Percentiles rank a stretch among this genome's conserved stretches.
phyloP scores from a whole-genome alignment of 2,329 filamentous ascomycete genomes.

The Nemania bipapillata region DNA sequence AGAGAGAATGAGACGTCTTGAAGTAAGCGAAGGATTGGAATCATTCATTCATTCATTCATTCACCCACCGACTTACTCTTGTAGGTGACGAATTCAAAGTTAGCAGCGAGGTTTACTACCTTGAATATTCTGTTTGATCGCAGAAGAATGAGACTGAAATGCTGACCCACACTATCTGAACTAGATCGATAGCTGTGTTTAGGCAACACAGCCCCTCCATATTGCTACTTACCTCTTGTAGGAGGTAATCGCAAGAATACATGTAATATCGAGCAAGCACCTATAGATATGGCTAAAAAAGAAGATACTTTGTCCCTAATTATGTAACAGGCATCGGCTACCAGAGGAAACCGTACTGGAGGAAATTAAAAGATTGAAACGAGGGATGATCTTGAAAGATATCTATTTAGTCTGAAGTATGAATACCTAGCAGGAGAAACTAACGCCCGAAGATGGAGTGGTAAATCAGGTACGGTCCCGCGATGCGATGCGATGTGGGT shows the following conservation, averaged over 20 bases:
- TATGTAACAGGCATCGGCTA: no score
- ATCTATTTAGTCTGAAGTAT: not conserved
- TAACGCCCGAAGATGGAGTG: not conserved
- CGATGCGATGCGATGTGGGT: no score
- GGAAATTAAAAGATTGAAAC: not conserved
- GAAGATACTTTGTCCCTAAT: no score
- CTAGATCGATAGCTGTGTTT: not conserved
- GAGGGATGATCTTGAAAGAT: not conserved
- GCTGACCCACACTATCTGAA: not conserved
- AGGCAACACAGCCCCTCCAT: not conserved
- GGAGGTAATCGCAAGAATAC: no score
- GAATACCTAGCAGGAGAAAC: not conserved
- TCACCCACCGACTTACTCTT: not conserved
- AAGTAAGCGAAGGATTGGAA: not conserved
- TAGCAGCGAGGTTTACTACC: not conserved
- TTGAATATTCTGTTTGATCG: not conserved
- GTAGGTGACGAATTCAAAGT: not conserved
- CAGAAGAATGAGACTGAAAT: not conserved
- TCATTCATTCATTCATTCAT: slow-evolving; percentile 33
- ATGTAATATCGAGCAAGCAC: no score
- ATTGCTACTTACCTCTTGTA: no score
- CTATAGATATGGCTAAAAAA: no score
- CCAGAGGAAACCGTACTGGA: no score
- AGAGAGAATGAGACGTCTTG: not conserved
- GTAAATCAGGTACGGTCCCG: no score